phyloP scores from a whole-genome alignment of 2,329 filamentous ascomycete species.

The Nothopassalora personata region DNA sequence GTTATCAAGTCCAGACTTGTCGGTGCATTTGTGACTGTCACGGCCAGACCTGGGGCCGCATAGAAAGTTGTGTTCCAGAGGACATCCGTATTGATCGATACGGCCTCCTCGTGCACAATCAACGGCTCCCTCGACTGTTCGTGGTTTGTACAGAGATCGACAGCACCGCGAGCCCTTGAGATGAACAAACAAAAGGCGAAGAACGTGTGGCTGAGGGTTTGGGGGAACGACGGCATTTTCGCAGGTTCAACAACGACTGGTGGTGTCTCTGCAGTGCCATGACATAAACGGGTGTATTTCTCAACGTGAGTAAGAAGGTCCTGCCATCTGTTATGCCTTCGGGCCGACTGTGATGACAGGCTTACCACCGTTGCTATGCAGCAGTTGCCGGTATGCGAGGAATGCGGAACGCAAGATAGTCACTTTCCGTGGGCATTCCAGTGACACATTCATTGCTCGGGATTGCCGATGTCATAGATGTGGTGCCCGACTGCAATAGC shows the following conservation, averaged over 20 bases:
- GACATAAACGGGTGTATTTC: too few relatives aligned
- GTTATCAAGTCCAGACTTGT: constrained; percentile 26
- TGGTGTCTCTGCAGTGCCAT: too few relatives aligned
- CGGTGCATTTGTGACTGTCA: constrained; percentile 29
- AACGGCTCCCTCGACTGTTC: neutral
- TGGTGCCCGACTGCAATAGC: too few relatives aligned
- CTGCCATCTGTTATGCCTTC: too few relatives aligned
- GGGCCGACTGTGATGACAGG: too few relatives aligned
- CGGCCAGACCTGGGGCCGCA: constrained; percentile 19
- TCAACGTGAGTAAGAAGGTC: too few relatives aligned
- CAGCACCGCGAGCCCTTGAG: neutral
- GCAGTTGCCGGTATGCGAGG: too few relatives aligned
- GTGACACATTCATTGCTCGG: too few relatives aligned
- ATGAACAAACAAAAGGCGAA: neutral
- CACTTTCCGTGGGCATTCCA: neutral
- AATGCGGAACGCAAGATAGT: neutral
- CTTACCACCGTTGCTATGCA: too few relatives aligned
- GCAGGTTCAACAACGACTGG: too few relatives aligned
- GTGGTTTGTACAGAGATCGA: neutral
- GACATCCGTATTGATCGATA: constrained; percentile 27
- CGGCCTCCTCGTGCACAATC: constrained; percentile 26
- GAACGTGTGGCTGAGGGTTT: neutral
- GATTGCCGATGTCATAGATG: too few relatives aligned
- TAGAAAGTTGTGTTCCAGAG: constrained; percentile 28
- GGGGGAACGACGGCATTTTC: neutral